phyloP scores from a whole-genome alignment of 1,284 basidiomycete species.

The Fistulina hepatica region DNA sequence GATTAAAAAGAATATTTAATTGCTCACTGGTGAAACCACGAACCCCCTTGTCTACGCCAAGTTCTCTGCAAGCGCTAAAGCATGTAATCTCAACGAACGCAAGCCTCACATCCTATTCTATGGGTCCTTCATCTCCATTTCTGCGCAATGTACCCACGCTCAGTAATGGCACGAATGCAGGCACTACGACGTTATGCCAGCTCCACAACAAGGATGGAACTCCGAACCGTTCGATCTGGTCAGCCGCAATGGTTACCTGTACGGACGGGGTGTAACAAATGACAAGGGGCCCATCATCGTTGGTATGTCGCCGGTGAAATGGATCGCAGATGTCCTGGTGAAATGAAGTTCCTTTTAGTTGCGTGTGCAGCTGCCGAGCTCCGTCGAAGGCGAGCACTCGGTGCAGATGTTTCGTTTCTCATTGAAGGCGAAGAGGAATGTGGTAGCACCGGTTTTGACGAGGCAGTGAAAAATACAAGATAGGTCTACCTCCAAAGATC shows the following conservation, averaged over 20 bases:
- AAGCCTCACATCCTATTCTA: slow-evolving; percentile 79
- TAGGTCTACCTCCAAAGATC: slow-evolving; percentile 18
- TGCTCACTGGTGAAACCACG: slow-evolving; percentile 44
- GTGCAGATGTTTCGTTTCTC: slow-evolving; percentile 81
- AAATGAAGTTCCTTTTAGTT: slow-evolving; percentile 21
- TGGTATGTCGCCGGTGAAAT: not conserved
- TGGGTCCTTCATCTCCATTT: slow-evolving; percentile 34
- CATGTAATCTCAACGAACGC: no score
- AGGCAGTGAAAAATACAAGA: slow-evolving; percentile 71
- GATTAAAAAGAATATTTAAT: not conserved
- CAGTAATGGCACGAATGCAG: no score
- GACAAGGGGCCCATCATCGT: slow-evolving; percentile 94
- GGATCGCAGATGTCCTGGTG: not conserved
- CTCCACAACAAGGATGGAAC: slow-evolving; percentile 67
- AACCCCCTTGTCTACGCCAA: slow-evolving; percentile 84
- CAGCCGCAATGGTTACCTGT: slow-evolving; percentile 86
- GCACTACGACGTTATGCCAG: slow-evolving; percentile 89
- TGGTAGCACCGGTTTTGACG: slow-evolving; percentile 78
- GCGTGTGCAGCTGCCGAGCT: slow-evolving; percentile 85
- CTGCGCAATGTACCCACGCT: no score
- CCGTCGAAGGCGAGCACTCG: slow-evolving; percentile 61
- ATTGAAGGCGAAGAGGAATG: slow-evolving; percentile 96
- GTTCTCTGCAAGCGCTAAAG: no score
- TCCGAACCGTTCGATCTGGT: slow-evolving; percentile 77
- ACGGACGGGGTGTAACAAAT: slow-evolving; percentile 86